Conservation (phyloP, 2,329 filamentous ascomycete species). For the Arthrobotrys entomopaga region DNA sequence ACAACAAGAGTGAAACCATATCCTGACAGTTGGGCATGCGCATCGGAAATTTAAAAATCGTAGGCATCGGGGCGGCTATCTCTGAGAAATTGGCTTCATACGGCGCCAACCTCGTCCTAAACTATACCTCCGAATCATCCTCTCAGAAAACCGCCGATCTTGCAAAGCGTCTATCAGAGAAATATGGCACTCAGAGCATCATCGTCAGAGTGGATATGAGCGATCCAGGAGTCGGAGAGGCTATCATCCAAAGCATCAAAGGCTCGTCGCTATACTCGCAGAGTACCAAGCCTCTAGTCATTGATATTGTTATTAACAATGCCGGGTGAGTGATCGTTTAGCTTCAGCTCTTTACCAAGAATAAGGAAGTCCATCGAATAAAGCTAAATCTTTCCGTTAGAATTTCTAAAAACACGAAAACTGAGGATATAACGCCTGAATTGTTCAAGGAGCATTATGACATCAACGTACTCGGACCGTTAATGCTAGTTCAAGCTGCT, state of each 20-base stretch:
- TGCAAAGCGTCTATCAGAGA: slow-evolving; percentile 67
- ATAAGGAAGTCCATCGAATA: too few relatives aligned
- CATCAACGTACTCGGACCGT: slow-evolving; percentile 82
- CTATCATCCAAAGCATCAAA: slow-evolving; percentile 56
- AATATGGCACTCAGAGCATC: slow-evolving; percentile 71
- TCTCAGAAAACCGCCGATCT: slow-evolving; percentile 67
- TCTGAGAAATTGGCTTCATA: slow-evolving; percentile 78
- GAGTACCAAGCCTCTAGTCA: slow-evolving; percentile 66
- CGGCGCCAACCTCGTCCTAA: slow-evolving; percentile 75
- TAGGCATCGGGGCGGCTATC: slow-evolving; percentile 79
- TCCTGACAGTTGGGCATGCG: slow-evolving; percentile 21
- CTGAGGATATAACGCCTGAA: slow-evolving; percentile 71
- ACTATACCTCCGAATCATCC: slow-evolving; percentile 75
- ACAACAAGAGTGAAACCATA: slow-evolving; percentile 17
- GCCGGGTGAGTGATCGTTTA: slow-evolving; percentile 67
- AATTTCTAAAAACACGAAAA: slow-evolving; percentile 72
- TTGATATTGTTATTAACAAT: slow-evolving; percentile 90
- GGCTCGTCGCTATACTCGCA: slow-evolving; percentile 67
- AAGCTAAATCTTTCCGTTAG: slow-evolving; percentile 10
- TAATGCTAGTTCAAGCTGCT: slow-evolving; percentile 79
- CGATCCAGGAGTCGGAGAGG: slow-evolving; percentile 28
- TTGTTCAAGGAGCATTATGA: slow-evolving; percentile 79
- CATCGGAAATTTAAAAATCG: too few relatives aligned
- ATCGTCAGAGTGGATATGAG: slow-evolving; percentile 78
- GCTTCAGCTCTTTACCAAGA: too few relatives aligned